phyloP scores from a whole-genome alignment of 1,284 basidiomycete species.

The Cystobasidiaceae sp. region DNA sequence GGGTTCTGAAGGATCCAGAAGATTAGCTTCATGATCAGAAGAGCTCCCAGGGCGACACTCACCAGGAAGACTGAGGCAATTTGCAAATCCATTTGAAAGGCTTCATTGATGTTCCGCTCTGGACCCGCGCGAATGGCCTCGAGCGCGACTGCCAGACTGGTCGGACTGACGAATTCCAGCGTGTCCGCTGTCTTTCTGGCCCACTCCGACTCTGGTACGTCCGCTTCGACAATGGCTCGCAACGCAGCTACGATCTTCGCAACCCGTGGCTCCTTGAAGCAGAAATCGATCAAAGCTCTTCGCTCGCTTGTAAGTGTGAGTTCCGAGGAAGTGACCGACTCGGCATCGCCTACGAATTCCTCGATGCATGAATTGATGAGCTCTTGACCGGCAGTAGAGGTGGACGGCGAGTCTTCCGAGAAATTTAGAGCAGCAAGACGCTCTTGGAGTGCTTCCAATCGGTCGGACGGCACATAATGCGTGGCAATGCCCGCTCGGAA shows the following conservation, averaged over 20 bases:
- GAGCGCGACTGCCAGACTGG: slow-evolving; percentile 80
- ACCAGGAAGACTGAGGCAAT: slow-evolving; percentile 25
- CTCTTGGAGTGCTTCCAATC: slow-evolving; percentile 59
- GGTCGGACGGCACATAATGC: slow-evolving; percentile 65
- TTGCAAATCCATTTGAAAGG: slow-evolving; percentile 64
- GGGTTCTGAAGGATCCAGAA: slow-evolving; percentile 49
- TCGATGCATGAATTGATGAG: slow-evolving; percentile 56
- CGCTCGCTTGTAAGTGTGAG: slow-evolving; percentile 56
- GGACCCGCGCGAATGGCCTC: slow-evolving; percentile 67
- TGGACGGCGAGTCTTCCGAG: slow-evolving; percentile 11
- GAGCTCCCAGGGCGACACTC: neutral
- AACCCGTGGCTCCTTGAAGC: slow-evolving; percentile 65
- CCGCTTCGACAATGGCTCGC: slow-evolving; percentile 47
- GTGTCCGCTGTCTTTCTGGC: slow-evolving; percentile 62
- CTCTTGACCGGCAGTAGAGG: neutral
- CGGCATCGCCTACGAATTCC: slow-evolving; percentile 48
- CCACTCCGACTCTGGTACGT: slow-evolving; percentile 56
- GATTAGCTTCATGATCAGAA: neutral
- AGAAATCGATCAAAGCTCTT: slow-evolving; percentile 68
- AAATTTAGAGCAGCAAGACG: slow-evolving; percentile 47
- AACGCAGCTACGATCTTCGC: slow-evolving; percentile 61
- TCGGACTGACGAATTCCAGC: slow-evolving; percentile 72
- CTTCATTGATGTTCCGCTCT: slow-evolving; percentile 58
- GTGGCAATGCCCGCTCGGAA: slow-evolving; percentile 58
- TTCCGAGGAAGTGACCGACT: slow-evolving; percentile 50